Evolutionary conservation across 169 alveolate species (phyloP).

Genomic region (Babesia ovis): DNA sequence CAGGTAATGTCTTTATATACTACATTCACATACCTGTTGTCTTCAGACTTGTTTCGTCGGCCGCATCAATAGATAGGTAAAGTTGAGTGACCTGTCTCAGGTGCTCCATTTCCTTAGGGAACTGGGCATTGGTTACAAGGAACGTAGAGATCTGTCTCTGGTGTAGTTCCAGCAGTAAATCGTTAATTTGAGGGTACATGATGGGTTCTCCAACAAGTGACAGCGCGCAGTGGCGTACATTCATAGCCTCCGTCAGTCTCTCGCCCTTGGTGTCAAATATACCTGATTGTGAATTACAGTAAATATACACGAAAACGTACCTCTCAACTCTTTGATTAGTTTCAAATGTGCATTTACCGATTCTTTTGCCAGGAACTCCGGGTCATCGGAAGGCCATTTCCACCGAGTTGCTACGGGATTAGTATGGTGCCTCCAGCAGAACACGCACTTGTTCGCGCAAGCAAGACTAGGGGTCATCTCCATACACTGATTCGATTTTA

Average conservation of each 20-base stretch:
- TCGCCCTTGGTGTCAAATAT: conserved; percentile 68
- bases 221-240: conserved; percentile 82
- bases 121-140: conserved; percentile 88
- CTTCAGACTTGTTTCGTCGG: conserved; percentile 74
- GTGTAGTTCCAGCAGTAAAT: conserved; percentile 80
- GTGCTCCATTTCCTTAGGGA: conserved; percentile 80
- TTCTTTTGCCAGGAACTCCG: conserved; percentile 74
- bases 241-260: conserved; percentile 69
- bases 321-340: conserved; percentile 73
- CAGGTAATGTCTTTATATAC: background rate
- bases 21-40: conserved; percentile 41
- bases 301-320: background rate
- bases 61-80: conserved; percentile 81
- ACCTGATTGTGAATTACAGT: conserved; percentile 42
- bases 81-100: conserved; percentile 84
- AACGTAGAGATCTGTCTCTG: conserved; percentile 80
- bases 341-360: conserved; percentile 67
- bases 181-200: conserved; percentile 87
- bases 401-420: conserved; percentile 85
- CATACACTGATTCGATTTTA: conserved; percentile 86
- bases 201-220: conserved; percentile 91
- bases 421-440: conserved; percentile 91
- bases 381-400: conserved; percentile 86
- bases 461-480: conserved; percentile 89
- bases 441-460: conserved; percentile 90